Base-by-base conservation (phyloP, 257 asterid species). In the Solanum piurae region DNA sequence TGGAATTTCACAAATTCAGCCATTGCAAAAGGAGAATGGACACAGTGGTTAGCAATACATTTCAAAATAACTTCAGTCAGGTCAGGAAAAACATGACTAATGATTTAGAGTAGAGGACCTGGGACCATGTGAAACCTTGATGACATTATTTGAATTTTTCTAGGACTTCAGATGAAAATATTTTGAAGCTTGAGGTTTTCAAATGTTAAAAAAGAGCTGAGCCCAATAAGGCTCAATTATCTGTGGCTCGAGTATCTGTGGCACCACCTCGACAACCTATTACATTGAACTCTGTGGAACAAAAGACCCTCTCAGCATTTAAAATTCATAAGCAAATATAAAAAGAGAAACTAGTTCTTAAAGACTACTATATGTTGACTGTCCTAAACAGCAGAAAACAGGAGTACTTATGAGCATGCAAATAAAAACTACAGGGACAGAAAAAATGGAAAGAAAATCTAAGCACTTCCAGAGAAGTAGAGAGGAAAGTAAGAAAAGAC, bases 401-500 rank as follows among this genome's bases (percentile, higher is more conserved):
- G 34, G 60, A 76, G 33, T 76, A 25, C 83, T n/a, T 76, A 40
- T 7, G 7, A 76, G 37, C 36, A 23, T 12, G 46, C 27, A 83
- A 74, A n/a, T 62, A 33, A 73, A 66, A 89, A 46, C 46, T 25
- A 34, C 38, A 79, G 4, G n/a, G 25, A 79, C 58, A 79, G 84
- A 87, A 52, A 42, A 20, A 33, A 37, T 58, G 16, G 49, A 66
- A 83, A 64, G 20, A 71, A 60, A 36, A 38, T 33, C 13, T 46
- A 79, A 36, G 25, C 13, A 86, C 42, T 40, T n/a, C 44, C 5
- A 12, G 38, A 86, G 71, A 27, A 76, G 62, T 91, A 36, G 44
- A 87, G 60, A 58, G 68, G 73, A 46, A 36, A 84, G 84, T n/a
- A 64, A 86, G 71, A 87, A 80, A 89, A 91, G 91, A 86, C 96